These are phyloP conservation scores for Petunia axillaris DNA, from an alignment of 257 asterid species.

Conservation along the genomic window DNA sequence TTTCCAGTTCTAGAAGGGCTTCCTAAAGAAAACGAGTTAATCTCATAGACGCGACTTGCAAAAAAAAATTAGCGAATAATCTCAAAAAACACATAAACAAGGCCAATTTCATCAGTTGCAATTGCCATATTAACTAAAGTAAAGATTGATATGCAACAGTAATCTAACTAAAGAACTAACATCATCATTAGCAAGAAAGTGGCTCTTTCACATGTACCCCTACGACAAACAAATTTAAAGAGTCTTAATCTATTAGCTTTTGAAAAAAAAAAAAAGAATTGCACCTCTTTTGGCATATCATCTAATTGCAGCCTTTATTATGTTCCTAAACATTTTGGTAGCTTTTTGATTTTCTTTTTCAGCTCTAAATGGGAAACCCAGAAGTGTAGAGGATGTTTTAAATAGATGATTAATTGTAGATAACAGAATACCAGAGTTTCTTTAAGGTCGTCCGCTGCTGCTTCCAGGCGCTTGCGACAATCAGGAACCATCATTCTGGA, in stretches of 20 bases:
- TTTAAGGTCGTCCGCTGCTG: slow-evolving; percentile 76
- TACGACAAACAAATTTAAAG: neutral
- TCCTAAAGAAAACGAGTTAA: neutral
- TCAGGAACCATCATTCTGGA: slow-evolving; percentile 98
- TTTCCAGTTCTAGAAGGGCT: neutral
- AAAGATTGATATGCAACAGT: too few species aligned
- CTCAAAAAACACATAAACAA: too few species aligned
- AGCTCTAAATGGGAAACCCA: neutral
- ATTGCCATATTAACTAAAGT: too few species aligned
- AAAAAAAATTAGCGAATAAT: neutral
- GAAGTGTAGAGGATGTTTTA: neutral
- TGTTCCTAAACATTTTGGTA: neutral
- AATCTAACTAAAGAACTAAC: neutral
- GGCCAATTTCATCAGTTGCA: too few species aligned
- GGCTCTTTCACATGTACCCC: neutral
- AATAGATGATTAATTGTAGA: neutral
- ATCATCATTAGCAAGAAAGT: slow-evolving; percentile 1
- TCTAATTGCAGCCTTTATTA: neutral
- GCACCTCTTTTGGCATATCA: neutral
- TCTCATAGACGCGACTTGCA: neutral
- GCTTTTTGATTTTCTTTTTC: neutral
- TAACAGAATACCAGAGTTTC: slow-evolving; percentile 59
- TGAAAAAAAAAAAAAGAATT: neutral
- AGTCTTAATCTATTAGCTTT: neutral
- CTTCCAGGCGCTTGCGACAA: slow-evolving; percentile 81